Conservation (phyloP, 257 asterid genomes). For the Fraxinus cuspidata region DNA sequence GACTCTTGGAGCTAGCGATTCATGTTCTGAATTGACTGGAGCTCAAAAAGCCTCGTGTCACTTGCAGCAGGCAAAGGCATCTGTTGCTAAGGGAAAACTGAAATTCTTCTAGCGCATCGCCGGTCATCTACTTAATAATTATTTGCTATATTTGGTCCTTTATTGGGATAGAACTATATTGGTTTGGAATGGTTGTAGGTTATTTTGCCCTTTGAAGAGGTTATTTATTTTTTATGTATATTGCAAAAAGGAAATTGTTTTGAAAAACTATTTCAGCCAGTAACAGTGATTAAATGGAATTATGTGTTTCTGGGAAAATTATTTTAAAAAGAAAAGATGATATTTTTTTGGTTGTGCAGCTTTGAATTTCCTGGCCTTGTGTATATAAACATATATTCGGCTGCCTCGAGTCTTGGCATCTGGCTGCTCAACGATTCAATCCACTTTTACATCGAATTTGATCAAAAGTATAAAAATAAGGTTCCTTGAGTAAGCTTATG, state of each 20-base stretch:
- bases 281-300: not conserved
- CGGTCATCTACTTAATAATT: not conserved
- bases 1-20: conserved; percentile 38
- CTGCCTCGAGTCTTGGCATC: too few species aligned
- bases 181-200: conserved; percentile 7
- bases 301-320: not conserved
- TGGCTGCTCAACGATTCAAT: too few species aligned
- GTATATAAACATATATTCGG: too few species aligned
- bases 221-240: conserved; percentile 15
- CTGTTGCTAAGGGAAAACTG: not conserved
- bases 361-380: too few species aligned
- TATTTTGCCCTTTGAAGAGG: not conserved
- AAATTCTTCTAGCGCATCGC: not conserved
- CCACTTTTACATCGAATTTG: too few species aligned
- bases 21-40: conserved; percentile 42
- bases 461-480: too few species aligned
- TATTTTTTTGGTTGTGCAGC: too few species aligned
- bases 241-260: not conserved
- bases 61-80: conserved; percentile 8
- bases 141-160: not conserved
- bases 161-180: not conserved
- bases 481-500: too few species aligned
- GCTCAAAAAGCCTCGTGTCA: conserved; percentile 19
- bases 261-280: not conserved
- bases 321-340: too few species aligned